Evolutionary conservation across 1,139 yeast genomes (phyloP).

Genomic region (Debaryomycetaceae sp.): DNA sequence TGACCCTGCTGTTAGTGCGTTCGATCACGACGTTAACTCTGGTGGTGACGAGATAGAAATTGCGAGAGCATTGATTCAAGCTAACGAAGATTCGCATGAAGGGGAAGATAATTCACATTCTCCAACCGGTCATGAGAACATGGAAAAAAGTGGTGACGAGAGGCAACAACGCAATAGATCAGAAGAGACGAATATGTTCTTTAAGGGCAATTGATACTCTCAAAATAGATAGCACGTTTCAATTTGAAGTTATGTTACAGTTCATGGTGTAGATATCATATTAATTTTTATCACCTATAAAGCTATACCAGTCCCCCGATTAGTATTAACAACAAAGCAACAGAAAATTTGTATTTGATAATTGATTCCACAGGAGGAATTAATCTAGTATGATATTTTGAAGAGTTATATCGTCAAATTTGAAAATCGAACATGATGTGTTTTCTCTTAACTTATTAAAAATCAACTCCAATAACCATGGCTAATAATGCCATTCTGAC

Average conservation of each 20-base stretch:
- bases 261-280: neutral
- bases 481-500: conserved; percentile 99
- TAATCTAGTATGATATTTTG: too few species aligned
- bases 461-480: conserved; percentile 90
- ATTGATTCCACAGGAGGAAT: too few species aligned
- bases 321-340: neutral
- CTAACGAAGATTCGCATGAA: conserved; percentile 40
- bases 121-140: conserved; percentile 1
- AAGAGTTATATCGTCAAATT: too few species aligned
- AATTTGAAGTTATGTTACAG: neutral
- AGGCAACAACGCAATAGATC: conserved; percentile 5
- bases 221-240: neutral
- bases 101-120: conserved; percentile 6
- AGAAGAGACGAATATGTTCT: conserved; percentile 25
- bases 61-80: conserved; percentile 63
- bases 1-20: conserved; percentile 58
- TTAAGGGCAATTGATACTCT: conserved; percentile 14
- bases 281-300: too few species aligned
- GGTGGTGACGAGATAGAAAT: conserved; percentile 59
- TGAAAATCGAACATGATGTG: too few species aligned
- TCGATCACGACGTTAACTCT: conserved; percentile 39
- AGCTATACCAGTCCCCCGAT: neutral
- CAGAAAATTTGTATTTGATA: too few species aligned
- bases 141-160: conserved; percentile 3
- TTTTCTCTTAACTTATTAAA: conserved; percentile 17